Conservation (phyloP, 1,139 yeast genomes). For the Blastobotrys aristatus region DNA sequence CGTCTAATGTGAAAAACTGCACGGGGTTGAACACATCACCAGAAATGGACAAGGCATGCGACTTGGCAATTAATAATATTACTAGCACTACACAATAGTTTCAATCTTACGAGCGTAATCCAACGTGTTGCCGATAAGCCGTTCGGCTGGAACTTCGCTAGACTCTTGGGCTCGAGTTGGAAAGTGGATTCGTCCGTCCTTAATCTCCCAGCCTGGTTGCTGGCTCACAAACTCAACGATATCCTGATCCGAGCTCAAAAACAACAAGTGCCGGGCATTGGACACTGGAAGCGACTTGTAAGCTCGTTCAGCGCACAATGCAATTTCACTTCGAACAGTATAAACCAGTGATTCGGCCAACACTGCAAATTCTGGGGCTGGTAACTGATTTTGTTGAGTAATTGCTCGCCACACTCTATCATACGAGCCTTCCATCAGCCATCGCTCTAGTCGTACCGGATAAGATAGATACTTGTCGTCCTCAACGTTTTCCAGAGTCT, state of each 20-base stretch:
- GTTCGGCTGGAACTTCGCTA: slow-evolving; percentile 31
- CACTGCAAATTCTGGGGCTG: slow-evolving; percentile 42
- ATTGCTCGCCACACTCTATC: slow-evolving; percentile 85
- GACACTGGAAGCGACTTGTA: slow-evolving; percentile 71
- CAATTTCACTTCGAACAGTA: slow-evolving; percentile 81
- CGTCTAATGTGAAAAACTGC: slow-evolving; percentile 13
- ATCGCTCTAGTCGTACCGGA: slow-evolving; percentile 85
- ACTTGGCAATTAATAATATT: slow-evolving; percentile 5
- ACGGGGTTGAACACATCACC: not conserved
- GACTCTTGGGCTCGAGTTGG: slow-evolving; percentile 27
- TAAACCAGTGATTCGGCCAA: slow-evolving; percentile 51
- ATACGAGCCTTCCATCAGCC: slow-evolving; percentile 95
- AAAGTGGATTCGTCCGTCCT: slow-evolving; percentile 58
- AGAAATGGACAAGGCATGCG: slow-evolving; percentile 1
- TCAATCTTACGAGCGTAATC: slow-evolving; percentile 83
- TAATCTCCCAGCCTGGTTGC: slow-evolving; percentile 59
- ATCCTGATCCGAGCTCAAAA: slow-evolving; percentile 63
- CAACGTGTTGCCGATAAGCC: slow-evolving; percentile 58
- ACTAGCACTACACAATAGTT: slow-evolving; percentile 53
- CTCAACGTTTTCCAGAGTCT: slow-evolving; percentile 61
- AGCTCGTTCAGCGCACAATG: slow-evolving; percentile 78
- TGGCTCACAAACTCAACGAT: slow-evolving; percentile 54
- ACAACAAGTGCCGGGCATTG: slow-evolving; percentile 77
- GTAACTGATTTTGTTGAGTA: slow-evolving; percentile 43
- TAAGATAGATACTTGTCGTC: slow-evolving; percentile 60